These are phyloP conservation scores for Podila clonocystis DNA, from an alignment of 192 early-diverging fungal species.

Conservation along the genomic window DNA sequence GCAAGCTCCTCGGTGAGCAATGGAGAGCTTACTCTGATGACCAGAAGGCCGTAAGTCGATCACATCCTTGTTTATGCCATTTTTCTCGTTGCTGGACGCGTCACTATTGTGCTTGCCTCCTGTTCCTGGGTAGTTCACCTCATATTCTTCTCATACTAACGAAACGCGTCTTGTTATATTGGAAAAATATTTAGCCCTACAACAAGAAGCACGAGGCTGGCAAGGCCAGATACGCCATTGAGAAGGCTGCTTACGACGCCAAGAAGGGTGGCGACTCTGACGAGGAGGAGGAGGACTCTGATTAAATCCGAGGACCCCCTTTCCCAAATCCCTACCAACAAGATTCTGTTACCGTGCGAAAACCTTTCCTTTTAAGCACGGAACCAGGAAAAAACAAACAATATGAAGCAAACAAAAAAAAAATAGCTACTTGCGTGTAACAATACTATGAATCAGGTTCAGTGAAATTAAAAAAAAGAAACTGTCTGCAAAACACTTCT, in stretches of 20 bases:
- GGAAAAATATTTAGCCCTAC: constrained; percentile 26
- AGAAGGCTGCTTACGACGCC: constrained; percentile 65
- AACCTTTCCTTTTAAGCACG: neutral
- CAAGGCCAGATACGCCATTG: constrained; percentile 58
- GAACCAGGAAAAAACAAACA: neutral
- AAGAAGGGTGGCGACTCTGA: constrained; percentile 50
- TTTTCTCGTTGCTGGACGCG: neutral
- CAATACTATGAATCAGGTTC: neutral
- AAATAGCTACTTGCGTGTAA: neutral
- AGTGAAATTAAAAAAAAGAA: neutral
- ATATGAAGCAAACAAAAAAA: neutral
- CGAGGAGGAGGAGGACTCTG: constrained; percentile 50
- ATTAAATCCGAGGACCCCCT: neutral
- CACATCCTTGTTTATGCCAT: neutral
- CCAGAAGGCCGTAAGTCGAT: constrained; percentile 49
- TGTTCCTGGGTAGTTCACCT: neutral
- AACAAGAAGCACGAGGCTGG: constrained; percentile 43
- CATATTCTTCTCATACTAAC: neutral
- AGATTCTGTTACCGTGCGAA: neutral
- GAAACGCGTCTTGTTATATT: too few relatives aligned
- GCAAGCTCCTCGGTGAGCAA: constrained; percentile 75
- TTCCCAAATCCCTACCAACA: neutral
- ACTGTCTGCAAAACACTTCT: neutral
- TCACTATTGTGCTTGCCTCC: neutral
- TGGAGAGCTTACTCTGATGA: constrained; percentile 61